A percentile compares a stretch with the other conserved stretches of the same genome.
Conservation (phyloP, 2,329 filamentous ascomycete genomes). For the Nemania abortiva region DNA sequence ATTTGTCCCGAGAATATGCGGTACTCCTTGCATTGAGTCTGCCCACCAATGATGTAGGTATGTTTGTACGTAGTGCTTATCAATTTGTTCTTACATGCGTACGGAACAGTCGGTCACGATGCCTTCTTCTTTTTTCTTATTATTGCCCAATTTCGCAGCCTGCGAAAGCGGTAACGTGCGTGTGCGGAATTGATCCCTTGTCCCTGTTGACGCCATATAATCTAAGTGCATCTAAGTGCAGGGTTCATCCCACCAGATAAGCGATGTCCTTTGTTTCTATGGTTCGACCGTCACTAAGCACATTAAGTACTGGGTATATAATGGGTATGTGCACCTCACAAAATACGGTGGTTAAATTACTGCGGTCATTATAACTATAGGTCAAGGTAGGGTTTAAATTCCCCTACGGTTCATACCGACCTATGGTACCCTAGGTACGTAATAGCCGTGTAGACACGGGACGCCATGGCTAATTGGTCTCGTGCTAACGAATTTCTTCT, state of each 20-base stretch:
- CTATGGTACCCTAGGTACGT: not conserved
- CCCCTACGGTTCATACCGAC: not conserved
- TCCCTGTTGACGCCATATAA: slow-evolving; percentile 12
- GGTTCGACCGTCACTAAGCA: slow-evolving; percentile 5
- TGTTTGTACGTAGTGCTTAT: not conserved
- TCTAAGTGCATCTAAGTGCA: slow-evolving; percentile 17
- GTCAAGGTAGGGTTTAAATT: not conserved
- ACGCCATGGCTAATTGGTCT: not conserved
- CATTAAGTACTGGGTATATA: not conserved
- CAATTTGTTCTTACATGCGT: not conserved
- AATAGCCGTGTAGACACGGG: not conserved
- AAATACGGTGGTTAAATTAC: not conserved
- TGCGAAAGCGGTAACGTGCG: slow-evolving; percentile 10
- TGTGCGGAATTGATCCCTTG: not conserved
- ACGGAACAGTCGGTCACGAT: slow-evolving; percentile 1
- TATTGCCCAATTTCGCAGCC: slow-evolving; percentile 4
- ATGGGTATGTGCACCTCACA: not conserved
- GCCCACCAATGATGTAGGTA: not conserved
- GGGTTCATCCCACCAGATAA: slow-evolving; percentile 31
- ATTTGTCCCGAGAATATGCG: not conserved
- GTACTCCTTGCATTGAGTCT: not conserved
- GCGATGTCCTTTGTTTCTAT: slow-evolving; percentile 17
- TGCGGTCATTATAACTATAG: not conserved
- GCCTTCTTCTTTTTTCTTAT: slow-evolving; percentile 9
- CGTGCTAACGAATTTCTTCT: not conserved